Evolutionary conservation across 139 green algal species (phyloP).

Genomic region (Zygnema cylindricum): DNA sequence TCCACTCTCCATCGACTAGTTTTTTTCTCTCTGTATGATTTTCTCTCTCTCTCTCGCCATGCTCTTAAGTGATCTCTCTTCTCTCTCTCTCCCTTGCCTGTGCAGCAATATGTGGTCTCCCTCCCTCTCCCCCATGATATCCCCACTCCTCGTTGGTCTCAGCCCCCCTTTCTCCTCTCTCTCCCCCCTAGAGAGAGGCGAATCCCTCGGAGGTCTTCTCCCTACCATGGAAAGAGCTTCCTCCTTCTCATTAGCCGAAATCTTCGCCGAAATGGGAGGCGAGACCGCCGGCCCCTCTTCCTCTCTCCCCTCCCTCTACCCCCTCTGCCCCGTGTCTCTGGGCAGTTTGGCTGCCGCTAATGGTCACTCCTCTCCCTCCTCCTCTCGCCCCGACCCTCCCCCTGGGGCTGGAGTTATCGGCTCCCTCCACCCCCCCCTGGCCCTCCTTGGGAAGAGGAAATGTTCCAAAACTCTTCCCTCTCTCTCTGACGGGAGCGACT

Average conservation of each 20-base stretch:
- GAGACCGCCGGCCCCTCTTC: too few relatives aligned
- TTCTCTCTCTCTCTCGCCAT: background rate
- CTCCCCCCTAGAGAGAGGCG: background rate
- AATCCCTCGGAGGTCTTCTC: background rate
- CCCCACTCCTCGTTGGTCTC: background rate
- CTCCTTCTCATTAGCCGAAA: slow-evolving; percentile 12
- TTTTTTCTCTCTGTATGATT: background rate
- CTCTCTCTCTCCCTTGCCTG: background rate
- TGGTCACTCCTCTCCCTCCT: background rate
- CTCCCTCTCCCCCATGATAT: background rate
- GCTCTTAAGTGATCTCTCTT: background rate
- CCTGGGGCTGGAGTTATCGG: background rate
- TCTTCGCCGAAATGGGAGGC: slow-evolving; percentile 6
- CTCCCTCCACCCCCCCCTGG: too few relatives aligned
- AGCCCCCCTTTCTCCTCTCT: background rate
- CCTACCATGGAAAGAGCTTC: background rate
- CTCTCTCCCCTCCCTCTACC: too few relatives aligned
- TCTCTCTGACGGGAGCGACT: too few relatives aligned
- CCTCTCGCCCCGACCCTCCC: background rate
- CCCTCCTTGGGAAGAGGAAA: too few relatives aligned
- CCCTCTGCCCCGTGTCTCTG: background rate
- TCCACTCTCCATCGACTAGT: too few relatives aligned
- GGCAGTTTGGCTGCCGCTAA: background rate
- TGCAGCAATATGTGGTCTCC: background rate
- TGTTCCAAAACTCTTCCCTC: too few relatives aligned